Percentiles rank a stretch among this genome's conserved stretches.
These are phyloP conservation scores for Phaseolus lunatus DNA, from an alignment of 306 rosid genomes.

Conservation along the genomic window DNA sequence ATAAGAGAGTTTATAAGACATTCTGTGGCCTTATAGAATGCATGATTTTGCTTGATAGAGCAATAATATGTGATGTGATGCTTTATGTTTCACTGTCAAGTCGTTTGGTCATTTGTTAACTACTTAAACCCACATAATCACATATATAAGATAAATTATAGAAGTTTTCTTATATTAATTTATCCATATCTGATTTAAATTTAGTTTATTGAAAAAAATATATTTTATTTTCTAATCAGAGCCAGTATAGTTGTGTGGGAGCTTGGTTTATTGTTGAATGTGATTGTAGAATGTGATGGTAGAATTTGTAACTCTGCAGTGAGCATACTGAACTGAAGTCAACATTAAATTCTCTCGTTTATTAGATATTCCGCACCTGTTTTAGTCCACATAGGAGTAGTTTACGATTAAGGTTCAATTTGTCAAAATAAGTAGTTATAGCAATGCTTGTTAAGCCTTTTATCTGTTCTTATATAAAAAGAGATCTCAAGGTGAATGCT, in stretches of 20 bases:
- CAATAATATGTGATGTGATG: constrained; percentile 21
- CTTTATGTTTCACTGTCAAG: constrained; percentile 19
- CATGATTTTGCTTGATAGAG: neutral
- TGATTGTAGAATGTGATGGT: constrained; percentile 10
- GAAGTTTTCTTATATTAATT: too few relatives aligned
- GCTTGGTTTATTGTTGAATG: neutral
- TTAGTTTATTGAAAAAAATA: too few relatives aligned
- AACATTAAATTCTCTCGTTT: neutral
- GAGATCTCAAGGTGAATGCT: constrained; percentile 25
- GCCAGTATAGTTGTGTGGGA: neutral
- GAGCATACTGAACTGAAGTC: constrained; percentile 19
- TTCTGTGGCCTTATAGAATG: neutral
- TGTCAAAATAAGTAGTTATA: constrained; percentile 12
- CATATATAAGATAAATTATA: too few relatives aligned
- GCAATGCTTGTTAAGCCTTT: constrained; percentile 11
- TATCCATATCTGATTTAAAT: too few relatives aligned
- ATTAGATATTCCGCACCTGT: neutral
- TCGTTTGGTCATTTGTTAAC: constrained; percentile 1
- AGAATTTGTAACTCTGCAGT: neutral
- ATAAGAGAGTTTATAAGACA: constrained; percentile 16
- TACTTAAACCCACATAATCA: too few relatives aligned
- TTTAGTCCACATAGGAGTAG: neutral
- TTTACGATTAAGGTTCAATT: neutral
- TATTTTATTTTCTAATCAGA: neutral
- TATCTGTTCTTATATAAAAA: constrained; percentile 26